These are phyloP conservation scores for Abrus pulchellus DNA, from an alignment of 306 rosid genomes.

Conservation along the genomic window DNA sequence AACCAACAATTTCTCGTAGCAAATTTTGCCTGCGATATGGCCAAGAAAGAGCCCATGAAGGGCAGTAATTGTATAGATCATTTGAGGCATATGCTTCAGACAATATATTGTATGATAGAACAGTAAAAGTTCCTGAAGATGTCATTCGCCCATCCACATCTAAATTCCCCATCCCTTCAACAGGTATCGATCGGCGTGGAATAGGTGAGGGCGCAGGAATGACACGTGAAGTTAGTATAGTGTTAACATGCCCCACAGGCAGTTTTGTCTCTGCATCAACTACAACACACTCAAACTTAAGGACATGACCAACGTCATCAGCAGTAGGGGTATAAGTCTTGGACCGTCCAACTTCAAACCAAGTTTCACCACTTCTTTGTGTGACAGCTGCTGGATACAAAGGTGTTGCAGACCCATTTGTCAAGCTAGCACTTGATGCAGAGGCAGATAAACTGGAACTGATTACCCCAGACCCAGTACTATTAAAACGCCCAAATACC, in stretches of 20 bases:
- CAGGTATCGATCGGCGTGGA: conserved; percentile 77
- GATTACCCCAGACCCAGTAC: conserved; percentile 65
- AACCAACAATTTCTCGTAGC: conserved; percentile 93
- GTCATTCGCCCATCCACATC: conserved; percentile 81
- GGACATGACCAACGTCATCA: conserved; percentile 93
- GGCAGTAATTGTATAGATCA: conserved; percentile 87
- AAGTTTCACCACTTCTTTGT: conserved; percentile 87
- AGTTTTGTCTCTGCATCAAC: conserved; percentile 80
- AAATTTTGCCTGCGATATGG: conserved; percentile 98
- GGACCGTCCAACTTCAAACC: conserved; percentile 87
- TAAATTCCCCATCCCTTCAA: conserved; percentile 76
- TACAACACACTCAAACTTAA: conserved; percentile 92
- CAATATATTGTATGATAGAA: conserved; percentile 94
- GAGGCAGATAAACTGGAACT: conserved; percentile 69
- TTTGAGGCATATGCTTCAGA: conserved; percentile 85
- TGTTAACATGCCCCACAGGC: conserved; percentile 70
- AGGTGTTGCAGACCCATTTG: conserved; percentile 84
- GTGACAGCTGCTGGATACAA: conserved; percentile 80
- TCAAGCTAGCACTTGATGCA: conserved; percentile 74
- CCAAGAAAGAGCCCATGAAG: conserved; percentile 99
- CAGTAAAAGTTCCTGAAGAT: conserved; percentile 84
- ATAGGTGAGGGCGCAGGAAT: conserved; percentile 96
- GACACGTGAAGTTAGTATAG: conserved; percentile 85
- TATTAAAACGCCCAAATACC: conserved; percentile 81
- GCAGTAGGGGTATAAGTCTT: conserved; percentile 89